A percentile compares a stretch with the other conserved stretches of the same genome.
These are phyloP conservation scores for Neopestalotiopsis rosae DNA, from an alignment of 2,329 filamentous ascomycete genomes.

Conservation along the genomic window DNA sequence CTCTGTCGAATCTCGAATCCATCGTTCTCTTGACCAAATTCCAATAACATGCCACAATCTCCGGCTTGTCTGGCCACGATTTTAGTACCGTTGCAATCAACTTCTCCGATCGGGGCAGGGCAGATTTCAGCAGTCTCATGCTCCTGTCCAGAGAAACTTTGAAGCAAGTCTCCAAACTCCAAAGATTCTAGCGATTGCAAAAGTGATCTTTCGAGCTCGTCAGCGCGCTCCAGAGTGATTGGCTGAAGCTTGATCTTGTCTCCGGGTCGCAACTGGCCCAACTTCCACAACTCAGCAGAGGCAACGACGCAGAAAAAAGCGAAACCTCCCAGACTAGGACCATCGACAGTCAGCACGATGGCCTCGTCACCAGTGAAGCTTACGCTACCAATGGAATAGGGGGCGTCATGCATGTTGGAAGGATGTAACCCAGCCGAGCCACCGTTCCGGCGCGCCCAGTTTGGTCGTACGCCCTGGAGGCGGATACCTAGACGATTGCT, in stretches of 20 bases:
- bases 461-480: slow-evolving; percentile 41
- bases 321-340: slow-evolving; percentile 48
- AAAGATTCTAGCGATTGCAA: slow-evolving; percentile 19
- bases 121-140: not conserved
- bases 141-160: too few relatives aligned
- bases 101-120: slow-evolving; percentile 2
- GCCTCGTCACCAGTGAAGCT: slow-evolving; percentile 49
- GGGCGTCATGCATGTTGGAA: slow-evolving; percentile 46
- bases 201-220: slow-evolving; percentile 28
- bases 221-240: slow-evolving; percentile 32
- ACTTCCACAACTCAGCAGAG: slow-evolving; percentile 46
- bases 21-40: slow-evolving; percentile 21
- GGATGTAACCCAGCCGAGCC: slow-evolving; percentile 45
- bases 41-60: slow-evolving; percentile 25
- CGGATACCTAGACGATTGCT: slow-evolving; percentile 46
- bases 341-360: slow-evolving; percentile 44
- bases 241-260: slow-evolving; percentile 41
- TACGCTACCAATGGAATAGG: slow-evolving; percentile 46
- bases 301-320: slow-evolving; percentile 44
- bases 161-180: too few relatives aligned
- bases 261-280: slow-evolving; percentile 46
- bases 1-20: slow-evolving; percentile 26
- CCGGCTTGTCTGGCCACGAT: slow-evolving; percentile 20
- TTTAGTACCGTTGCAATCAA: slow-evolving; percentile 16
- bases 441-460: slow-evolving; percentile 44